Evolutionary conservation across 2,329 filamentous ascomycete genomes (phyloP).

Genomic region (Paramyrothecium sp.): DNA sequence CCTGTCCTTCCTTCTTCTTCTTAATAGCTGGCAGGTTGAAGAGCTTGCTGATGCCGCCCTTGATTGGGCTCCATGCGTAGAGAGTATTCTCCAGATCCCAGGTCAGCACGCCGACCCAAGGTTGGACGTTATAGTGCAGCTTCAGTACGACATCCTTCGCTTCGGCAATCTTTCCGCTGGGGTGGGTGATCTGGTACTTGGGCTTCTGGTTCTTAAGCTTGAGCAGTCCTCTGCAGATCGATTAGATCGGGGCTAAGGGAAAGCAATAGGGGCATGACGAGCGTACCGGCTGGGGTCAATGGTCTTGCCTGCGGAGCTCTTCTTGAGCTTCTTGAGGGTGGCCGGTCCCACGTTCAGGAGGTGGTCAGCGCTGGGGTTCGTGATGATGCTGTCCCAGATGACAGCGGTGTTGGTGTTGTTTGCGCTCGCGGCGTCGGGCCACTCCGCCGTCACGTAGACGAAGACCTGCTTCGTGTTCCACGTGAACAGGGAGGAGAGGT

Average conservation of each 20-base stretch:
- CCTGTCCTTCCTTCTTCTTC: constrained; percentile 51
- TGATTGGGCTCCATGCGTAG: constrained; percentile 63
- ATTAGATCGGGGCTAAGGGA: neutral
- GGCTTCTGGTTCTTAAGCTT: constrained; percentile 81
- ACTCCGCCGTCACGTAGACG: constrained; percentile 87
- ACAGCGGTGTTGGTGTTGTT: constrained; percentile 68
- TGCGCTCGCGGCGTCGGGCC: constrained; percentile 40
- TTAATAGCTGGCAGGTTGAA: constrained; percentile 69
- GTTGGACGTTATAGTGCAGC: constrained; percentile 95
- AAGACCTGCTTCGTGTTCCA: constrained; percentile 99
- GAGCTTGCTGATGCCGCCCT: constrained; percentile 60
- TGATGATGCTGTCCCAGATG: constrained; percentile 96
- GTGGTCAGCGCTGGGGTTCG: constrained; percentile 64
- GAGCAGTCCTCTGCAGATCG: constrained; percentile 61
- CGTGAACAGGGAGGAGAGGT: constrained; percentile 89
- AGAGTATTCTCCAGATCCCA: constrained; percentile 67
- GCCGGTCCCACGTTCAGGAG: constrained; percentile 59
- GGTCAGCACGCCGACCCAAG: constrained; percentile 85
- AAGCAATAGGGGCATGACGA: neutral
- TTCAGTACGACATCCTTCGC: constrained; percentile 72
- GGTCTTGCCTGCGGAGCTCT: constrained; percentile 57
- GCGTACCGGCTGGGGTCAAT: constrained; percentile 57
- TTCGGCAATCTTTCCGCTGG: constrained; percentile 73
- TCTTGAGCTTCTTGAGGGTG: constrained; percentile 60
- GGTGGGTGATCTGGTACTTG: constrained; percentile 97